Percentiles rank a stretch among this genome's conserved stretches.
Conservation (phyloP, 495 filamentous ascomycete species). For the Aspergillus nanangensis region DNA sequence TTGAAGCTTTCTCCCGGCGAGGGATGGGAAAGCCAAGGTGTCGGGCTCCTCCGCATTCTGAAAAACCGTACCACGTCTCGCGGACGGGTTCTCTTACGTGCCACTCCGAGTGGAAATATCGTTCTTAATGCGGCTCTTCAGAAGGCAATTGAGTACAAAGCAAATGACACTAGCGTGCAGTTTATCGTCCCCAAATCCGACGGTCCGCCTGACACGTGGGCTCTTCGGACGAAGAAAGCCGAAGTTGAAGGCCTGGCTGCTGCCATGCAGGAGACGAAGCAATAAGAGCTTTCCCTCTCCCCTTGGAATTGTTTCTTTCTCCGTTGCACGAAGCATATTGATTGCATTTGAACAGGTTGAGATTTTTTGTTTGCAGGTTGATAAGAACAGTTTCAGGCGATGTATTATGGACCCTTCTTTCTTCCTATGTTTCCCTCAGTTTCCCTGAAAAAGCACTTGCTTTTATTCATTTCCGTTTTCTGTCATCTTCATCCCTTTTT, state of each 20-base stretch:
- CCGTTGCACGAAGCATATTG: constrained; percentile 1
- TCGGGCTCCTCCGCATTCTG: constrained; percentile 62
- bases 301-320: not conserved
- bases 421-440: not conserved
- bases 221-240: constrained; percentile 58
- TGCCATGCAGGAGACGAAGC: constrained; percentile 19
- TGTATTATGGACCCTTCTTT: constrained; percentile 9
- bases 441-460: constrained; percentile 1
- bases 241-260: constrained; percentile 14
- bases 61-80: constrained; percentile 59
- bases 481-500: not conserved
- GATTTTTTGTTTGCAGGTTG: constrained; percentile 5
- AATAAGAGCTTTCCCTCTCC: no score
- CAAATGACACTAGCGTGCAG: constrained; percentile 50
- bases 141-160: constrained; percentile 53
- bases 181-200: constrained; percentile 48
- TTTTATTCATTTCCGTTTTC: not conserved
- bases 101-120: constrained; percentile 64
- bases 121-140: constrained; percentile 63
- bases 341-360: constrained; percentile 10
- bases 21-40: constrained; percentile 56
- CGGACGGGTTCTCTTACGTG: constrained; percentile 61
- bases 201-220: constrained; percentile 56
- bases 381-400: constrained; percentile 6
- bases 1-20: constrained; percentile 43